Conservation (phyloP, 2,329 filamentous ascomycete genomes). For the Fusarium euwallaceae region DNA sequence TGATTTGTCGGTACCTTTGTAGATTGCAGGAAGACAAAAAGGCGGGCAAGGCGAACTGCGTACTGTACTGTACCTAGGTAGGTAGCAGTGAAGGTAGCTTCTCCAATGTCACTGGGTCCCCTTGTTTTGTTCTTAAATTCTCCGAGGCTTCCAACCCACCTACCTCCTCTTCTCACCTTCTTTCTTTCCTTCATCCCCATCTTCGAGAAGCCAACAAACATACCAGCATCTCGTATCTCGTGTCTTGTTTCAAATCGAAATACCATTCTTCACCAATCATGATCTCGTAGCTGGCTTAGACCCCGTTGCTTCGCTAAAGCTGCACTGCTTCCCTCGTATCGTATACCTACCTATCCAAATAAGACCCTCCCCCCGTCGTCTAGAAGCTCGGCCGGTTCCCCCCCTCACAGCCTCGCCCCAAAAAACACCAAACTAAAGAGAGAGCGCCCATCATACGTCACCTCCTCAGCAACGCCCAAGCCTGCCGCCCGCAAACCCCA, state of each 20-base stretch:
- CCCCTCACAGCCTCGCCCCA: constrained; percentile 39
- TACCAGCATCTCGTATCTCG: constrained; percentile 18
- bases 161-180: background rate
- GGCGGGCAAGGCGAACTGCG: background rate
- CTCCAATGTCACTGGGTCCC: constrained; percentile 1
- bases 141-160: constrained; percentile 11
- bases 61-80: background rate
- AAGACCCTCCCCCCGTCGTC: background rate
- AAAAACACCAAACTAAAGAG: constrained; percentile 32
- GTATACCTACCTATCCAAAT: background rate
- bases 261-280: constrained; percentile 25
- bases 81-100: background rate
- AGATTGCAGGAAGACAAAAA: background rate
- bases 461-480: constrained; percentile 33
- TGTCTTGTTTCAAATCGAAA: background rate
- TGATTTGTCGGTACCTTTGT: constrained; percentile 8
- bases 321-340: constrained; percentile 10
- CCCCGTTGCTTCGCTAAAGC: constrained; percentile 18
- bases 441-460: constrained; percentile 42
- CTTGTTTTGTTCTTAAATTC: constrained; percentile 5
- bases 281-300: constrained; percentile 15
- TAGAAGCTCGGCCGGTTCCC: constrained; percentile 21
- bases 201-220: constrained; percentile 5
- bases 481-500: constrained; percentile 3
- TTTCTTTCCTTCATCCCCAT: constrained; percentile 1